Conservation (phyloP, 2,329 filamentous ascomycete species). For the Colletotrichum magnum region DNA sequence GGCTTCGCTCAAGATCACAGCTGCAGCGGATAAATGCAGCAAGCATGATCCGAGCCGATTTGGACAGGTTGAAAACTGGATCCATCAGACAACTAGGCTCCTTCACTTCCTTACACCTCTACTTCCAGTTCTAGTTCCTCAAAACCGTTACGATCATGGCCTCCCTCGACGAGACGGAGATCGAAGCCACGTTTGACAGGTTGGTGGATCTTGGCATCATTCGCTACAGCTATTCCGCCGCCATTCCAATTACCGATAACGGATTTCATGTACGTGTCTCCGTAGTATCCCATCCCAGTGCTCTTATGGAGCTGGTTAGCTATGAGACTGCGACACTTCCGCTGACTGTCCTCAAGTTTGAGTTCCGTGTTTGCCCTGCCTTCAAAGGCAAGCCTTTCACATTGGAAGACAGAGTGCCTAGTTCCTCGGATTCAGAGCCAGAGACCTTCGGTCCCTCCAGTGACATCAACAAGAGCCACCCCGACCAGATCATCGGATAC, state of each 20-base stretch:
- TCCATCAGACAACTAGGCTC: too few relatives aligned
- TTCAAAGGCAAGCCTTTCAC: background rate
- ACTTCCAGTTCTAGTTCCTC: background rate
- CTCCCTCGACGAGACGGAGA: background rate
- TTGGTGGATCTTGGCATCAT: slow-evolving; percentile 4
- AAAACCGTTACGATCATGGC: background rate
- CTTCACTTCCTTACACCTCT: too few relatives aligned
- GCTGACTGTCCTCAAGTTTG: background rate
- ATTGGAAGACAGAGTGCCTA: background rate
- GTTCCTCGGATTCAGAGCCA: background rate
- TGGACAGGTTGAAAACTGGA: too few relatives aligned
- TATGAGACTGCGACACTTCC: background rate
- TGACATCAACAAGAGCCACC: slow-evolving; percentile 14
- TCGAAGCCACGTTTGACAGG: background rate
- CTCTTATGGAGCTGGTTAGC: too few relatives aligned
- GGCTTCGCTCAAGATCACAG: background rate
- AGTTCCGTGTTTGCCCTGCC: slow-evolving; percentile 1
- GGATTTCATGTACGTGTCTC: background rate
- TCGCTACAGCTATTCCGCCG: background rate
- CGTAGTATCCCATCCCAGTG: too few relatives aligned
- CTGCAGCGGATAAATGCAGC: background rate
- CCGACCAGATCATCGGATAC: slow-evolving; percentile 4
- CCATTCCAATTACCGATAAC: background rate
- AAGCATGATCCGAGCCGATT: background rate
- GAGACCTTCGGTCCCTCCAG: background rate